Evolutionary conservation across 2,329 filamentous ascomycete genomes (phyloP), one percentile per base, ranked within the genome.

Genomic region (Coleophoma eucalyptorum): DNA sequence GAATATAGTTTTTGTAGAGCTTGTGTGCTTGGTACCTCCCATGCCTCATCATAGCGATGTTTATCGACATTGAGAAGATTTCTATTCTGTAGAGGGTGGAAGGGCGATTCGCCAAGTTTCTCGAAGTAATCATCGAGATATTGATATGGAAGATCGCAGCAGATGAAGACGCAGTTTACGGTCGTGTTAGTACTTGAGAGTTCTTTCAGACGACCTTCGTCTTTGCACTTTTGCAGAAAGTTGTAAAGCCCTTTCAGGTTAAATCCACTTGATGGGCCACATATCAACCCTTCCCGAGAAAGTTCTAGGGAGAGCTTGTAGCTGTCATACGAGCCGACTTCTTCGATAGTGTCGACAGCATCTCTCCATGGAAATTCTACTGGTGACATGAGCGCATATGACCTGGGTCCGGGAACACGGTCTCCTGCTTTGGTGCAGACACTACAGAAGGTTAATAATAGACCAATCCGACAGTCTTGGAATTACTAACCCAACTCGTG

Each of bases 101-200:
- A 83, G 43, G 75, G 64, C 2, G 68, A 66, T 1, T 68, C 56
- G 2, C 69, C 73, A 11, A 84, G 66, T 56, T 81, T 82, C 21
- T 77, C 70, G 56, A 83, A 84, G 58, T 84, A 84, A 55, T 79
- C 78, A 20, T 73, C 69, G 42, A 84, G 74, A 52, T 84, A 84
- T 59, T 84, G 81, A 55, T 85, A 84, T 0, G 82, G 82, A 21
- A 85, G 55, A 50, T 86, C 82, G 51, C 81, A 84, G 65, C 81
- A 85, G 3, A 84, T 62, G 61, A 85, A 85, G 0, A 81, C 79
- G 43, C 77, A 80, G 53, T 77, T 70, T 2, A 78, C 68, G 46
- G 72, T 65, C 1, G 76, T 76, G 32, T 74, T 69, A 0, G 67
- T 61, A 0, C 72, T 73, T 1, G 71, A 68, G 1, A 82, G 62